A percentile compares a stretch with the other conserved stretches of the same genome.
Conservation (phyloP, 768 basidiomycete genomes). For the Rhizopogon salebrosus region DNA sequence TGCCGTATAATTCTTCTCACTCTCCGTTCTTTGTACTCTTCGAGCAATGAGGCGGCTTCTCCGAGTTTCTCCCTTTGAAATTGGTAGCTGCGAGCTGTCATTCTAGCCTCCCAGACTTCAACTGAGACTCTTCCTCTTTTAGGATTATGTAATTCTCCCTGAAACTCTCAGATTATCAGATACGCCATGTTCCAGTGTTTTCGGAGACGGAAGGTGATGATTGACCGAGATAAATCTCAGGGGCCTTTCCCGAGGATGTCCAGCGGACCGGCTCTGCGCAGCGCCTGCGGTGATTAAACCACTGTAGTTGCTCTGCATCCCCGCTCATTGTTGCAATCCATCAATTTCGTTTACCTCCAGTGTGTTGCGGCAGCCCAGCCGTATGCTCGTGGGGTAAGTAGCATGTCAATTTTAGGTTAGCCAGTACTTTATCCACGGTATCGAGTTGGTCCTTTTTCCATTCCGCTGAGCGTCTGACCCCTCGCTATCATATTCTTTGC, state of each 20-base stretch:
- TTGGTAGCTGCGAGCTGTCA: conserved; percentile 33
- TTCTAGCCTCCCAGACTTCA: conserved; percentile 33
- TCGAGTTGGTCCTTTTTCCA: neutral
- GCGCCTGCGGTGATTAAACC: neutral
- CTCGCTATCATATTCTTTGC: conserved; percentile 22
- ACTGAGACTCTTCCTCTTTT: conserved; percentile 36
- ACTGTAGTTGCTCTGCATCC: too few species aligned
- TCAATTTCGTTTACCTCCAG: neutral
- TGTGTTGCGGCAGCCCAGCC: neutral
- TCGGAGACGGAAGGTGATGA: neutral
- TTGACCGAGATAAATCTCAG: neutral
- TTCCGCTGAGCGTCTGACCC: conserved; percentile 14
- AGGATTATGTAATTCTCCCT: conserved; percentile 28
- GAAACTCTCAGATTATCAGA: conserved; percentile 21
- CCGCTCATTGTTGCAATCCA: too few species aligned
- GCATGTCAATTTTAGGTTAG: neutral
- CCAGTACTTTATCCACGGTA: neutral
- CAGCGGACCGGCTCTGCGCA: too few species aligned
- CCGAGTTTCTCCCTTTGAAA: conserved; percentile 33
- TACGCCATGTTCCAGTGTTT: too few species aligned
- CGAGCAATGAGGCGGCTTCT: conserved; percentile 35
- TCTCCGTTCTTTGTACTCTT: conserved; percentile 29
- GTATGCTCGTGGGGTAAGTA: neutral
- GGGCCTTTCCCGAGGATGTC: neutral
- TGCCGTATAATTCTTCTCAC: conserved; percentile 34